phyloP scores from a whole-genome alignment of 495 filamentous ascomycete species.

The Aspergillus cavernicola region DNA sequence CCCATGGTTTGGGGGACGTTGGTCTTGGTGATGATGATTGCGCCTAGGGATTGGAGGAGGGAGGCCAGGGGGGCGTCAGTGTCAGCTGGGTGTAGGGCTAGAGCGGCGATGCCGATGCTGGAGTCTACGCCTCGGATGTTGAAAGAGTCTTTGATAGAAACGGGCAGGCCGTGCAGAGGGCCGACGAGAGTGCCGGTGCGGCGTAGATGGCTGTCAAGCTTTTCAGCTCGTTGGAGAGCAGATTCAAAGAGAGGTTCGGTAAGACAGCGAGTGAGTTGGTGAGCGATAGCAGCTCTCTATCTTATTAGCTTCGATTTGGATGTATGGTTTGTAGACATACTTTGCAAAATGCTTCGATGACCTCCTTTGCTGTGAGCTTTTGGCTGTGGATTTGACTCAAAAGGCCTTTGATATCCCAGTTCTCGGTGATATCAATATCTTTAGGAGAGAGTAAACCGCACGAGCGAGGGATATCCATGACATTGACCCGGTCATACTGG shows the following conservation, averaged over 20 bases:
- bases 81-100: constrained; percentile 47
- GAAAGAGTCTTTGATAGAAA: constrained; percentile 66
- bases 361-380: constrained; percentile 50
- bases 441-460: constrained; percentile 48
- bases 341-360: constrained; percentile 60
- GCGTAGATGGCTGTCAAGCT: constrained; percentile 53
- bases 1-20: constrained; percentile 55
- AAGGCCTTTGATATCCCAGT: constrained; percentile 49
- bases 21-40: constrained; percentile 65
- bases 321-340: constrained; percentile 18
- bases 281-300: constrained; percentile 54
- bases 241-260: constrained; percentile 63
- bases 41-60: constrained; percentile 40
- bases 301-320: neutral
- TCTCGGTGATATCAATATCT: constrained; percentile 59
- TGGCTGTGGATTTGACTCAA: constrained; percentile 42
- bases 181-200: constrained; percentile 50
- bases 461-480: constrained; percentile 43
- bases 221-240: constrained; percentile 54
- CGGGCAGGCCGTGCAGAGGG: constrained; percentile 64
- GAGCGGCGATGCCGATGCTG: constrained; percentile 54
- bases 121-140: constrained; percentile 55
- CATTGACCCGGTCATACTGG: constrained; percentile 31
- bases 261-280: constrained; percentile 62
- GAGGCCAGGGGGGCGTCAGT: constrained; percentile 40